Conservation (phyloP, 108 stramenopile species). For the Mayamaea pseudoterrestris region DNA sequence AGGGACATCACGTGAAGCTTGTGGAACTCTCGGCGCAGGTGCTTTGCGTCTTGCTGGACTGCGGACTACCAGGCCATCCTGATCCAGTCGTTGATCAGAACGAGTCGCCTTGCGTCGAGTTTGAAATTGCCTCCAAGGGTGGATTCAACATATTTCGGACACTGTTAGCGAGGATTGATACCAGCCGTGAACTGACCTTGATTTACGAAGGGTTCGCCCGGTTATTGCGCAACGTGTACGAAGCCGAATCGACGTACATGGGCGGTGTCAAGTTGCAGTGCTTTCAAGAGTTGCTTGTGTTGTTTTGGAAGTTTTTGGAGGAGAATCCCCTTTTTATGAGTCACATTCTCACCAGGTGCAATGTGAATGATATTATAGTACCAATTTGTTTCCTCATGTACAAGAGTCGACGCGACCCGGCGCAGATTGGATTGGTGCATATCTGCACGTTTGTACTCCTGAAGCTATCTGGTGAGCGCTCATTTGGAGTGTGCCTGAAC, state of each 20-base stretch:
- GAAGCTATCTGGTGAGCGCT: slow-evolving; percentile 88
- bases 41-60: slow-evolving; percentile 78
- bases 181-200: slow-evolving; percentile 54
- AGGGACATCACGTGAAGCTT: slow-evolving; percentile 46
- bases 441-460: slow-evolving; percentile 94
- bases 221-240: slow-evolving; percentile 78
- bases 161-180: slow-evolving; percentile 69
- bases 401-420: slow-evolving; percentile 72
- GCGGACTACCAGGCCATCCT: slow-evolving; percentile 66
- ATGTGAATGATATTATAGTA: slow-evolving; percentile 73
- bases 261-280: slow-evolving; percentile 62
- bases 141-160: slow-evolving; percentile 88
- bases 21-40: slow-evolving; percentile 84
- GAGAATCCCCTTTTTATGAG: slow-evolving; percentile 88
- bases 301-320: slow-evolving; percentile 95
- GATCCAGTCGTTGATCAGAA: slow-evolving; percentile 47
- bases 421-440: slow-evolving; percentile 86
- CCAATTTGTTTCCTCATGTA: slow-evolving; percentile 94
- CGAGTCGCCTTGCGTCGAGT: slow-evolving; percentile 47
- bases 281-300: slow-evolving; percentile 89
- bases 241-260: slow-evolving; percentile 61
- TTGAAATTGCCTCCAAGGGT: slow-evolving; percentile 40
- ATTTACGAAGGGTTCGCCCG: slow-evolving; percentile 81
- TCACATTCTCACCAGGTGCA: slow-evolving; percentile 72
- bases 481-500: slow-evolving; percentile 92